Evolutionary conservation across 2,329 filamentous ascomycete species (phyloP), one percentile per base, ranked within the genome.

Genomic region (Colletotrichum spinosum): DNA sequence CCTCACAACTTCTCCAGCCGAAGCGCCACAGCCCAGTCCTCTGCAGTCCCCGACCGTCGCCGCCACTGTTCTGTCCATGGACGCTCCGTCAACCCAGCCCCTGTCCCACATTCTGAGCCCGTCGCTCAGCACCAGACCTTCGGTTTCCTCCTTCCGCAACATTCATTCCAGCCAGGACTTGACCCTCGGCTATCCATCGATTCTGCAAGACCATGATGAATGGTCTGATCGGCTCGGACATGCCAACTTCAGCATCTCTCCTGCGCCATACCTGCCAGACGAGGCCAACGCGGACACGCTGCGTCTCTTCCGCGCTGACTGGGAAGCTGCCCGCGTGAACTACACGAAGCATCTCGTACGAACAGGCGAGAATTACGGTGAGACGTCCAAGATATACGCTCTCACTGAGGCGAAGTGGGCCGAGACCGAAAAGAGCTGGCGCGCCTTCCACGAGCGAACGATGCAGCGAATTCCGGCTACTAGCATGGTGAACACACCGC

Each of bases 401-500:
- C 84, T 96, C 61, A 97, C 94, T 0, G 90, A 96, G 76, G 87
- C 91, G 67, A 98, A 98, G 77, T 97, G 95, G 95, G 86, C 89
- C 34, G 88, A 90, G 70, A 92, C 92, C 48, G 92, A 97, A 74
- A 83, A 82, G 2, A 80, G 84, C 61, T 97, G 94, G 95, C 88
- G 89, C 74, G 77, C 78, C 41, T 86, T 89, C 60, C 88, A 96
- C 74, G 88, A 93, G 41, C 78, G 86, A 38, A 86, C 92, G 59
- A 83, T 90, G 45, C 80, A 81, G 15, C 81, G 85, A 39, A 83
- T 86, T 4, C 76, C 81, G 10, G 77, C 79, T 3, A 67, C 72
- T 11, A 75, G 77, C 61, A 73, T 77, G 41, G 78, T 76, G 2
- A 77, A 78, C 61, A 69, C 45, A 6, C 57, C 49, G 37, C 70